Conservation (phyloP, 306 rosid species). For the Quillaja saponaria region DNA sequence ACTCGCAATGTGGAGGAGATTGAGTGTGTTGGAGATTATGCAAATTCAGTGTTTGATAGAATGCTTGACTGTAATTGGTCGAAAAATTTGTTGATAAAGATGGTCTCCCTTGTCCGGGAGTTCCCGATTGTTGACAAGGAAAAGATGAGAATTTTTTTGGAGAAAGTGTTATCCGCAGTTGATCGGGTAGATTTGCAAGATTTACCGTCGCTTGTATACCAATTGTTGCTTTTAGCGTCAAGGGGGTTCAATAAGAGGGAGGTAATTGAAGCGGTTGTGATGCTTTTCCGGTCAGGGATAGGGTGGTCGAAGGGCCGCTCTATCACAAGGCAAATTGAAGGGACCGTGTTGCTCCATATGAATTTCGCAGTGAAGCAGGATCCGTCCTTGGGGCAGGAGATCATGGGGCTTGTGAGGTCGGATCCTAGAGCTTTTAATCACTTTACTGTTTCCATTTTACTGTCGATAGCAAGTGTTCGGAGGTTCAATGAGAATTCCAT, state of each 20-base stretch:
- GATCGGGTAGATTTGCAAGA: conserved; percentile 40
- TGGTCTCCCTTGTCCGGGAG: conserved; percentile 41
- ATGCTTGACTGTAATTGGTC: conserved; percentile 35
- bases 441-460: conserved; percentile 40
- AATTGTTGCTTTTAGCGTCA: conserved; percentile 39
- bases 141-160: conserved; percentile 35
- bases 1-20: conserved; percentile 15
- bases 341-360: conserved; percentile 43
- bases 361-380: conserved; percentile 50
- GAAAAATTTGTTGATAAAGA: conserved; percentile 38
- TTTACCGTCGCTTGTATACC: conserved; percentile 47
- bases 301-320: conserved; percentile 32
- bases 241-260: conserved; percentile 45
- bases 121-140: conserved; percentile 29
- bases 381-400: conserved; percentile 40
- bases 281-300: conserved; percentile 37
- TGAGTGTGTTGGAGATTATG: conserved; percentile 8
- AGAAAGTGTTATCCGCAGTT: conserved; percentile 36
- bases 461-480: conserved; percentile 38
- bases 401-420: conserved; percentile 37
- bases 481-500: conserved; percentile 35
- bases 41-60: conserved; percentile 13
- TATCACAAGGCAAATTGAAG: conserved; percentile 45
- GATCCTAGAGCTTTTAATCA: conserved; percentile 44
- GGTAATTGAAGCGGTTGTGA: conserved; percentile 40